Percentiles rank a stretch among this genome's conserved stretches.
Conservation (phyloP, 2,329 filamentous ascomycete species). For the Talaromyces sp. region DNA sequence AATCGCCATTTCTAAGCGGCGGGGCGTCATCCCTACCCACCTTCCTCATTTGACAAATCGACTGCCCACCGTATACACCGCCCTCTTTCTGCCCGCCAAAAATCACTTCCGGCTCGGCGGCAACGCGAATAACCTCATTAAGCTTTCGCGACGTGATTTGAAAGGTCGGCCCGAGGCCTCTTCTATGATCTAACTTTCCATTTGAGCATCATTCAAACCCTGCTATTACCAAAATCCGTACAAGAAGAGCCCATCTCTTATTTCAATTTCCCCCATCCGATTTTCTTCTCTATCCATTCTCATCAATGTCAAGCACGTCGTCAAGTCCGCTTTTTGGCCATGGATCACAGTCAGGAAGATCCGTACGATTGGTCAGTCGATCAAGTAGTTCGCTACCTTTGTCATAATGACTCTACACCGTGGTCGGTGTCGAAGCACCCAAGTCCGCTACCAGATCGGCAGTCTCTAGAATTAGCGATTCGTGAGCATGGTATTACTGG, state of each 20-base stretch:
- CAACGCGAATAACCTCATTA: not conserved
- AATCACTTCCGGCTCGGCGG: not conserved
- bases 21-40: slow-evolving; percentile 12
- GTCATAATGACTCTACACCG: slow-evolving; percentile 48
- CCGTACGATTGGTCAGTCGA: slow-evolving; percentile 72
- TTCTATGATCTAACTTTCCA: not conserved
- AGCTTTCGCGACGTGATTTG: not conserved
- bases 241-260: not conserved
- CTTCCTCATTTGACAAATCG: slow-evolving; percentile 13
- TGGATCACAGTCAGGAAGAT: slow-evolving; percentile 47
- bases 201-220: not conserved
- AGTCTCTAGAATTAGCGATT: slow-evolving; percentile 53
- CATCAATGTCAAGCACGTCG: slow-evolving; percentile 1
- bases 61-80: slow-evolving; percentile 3
- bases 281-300: not conserved
- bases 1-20: slow-evolving; percentile 16
- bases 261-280: not conserved
- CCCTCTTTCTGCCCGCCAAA: slow-evolving; percentile 12
- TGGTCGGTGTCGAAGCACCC: slow-evolving; percentile 33
- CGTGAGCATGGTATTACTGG: slow-evolving; percentile 64
- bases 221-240: too few species aligned
- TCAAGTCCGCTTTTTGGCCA: slow-evolving; percentile 16
- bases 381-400: slow-evolving; percentile 64
- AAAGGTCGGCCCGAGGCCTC: not conserved
- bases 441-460: slow-evolving; percentile 50